Evolutionary conservation across 495 filamentous ascomycete genomes (phyloP), one percentile per base, ranked within the genome.

Genomic region (Trypethelium eluteriae): DNA sequence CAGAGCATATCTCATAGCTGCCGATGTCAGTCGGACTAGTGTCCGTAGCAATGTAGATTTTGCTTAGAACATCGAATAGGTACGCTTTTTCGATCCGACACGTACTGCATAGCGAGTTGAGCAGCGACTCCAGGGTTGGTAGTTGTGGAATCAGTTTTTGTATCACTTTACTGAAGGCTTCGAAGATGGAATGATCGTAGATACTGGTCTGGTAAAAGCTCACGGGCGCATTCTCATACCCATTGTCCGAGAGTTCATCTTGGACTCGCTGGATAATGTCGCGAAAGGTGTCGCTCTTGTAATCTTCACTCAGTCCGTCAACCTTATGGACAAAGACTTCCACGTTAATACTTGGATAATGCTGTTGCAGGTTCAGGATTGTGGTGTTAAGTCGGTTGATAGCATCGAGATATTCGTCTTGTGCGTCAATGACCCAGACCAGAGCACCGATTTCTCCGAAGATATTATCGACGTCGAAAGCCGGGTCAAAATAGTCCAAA

Each of bases 321-420:
- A 96, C 92, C 72, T 98, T 98, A 80, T 98, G 95, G 69, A 98
- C 95, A 77, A 98, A 97, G 39, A 98, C 93, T 69, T 96, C 91
- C 64, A 98, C 89, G 76, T 96, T 96, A 78, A 97, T 92, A 71
- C 87, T 87, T 0, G 93, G 92, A 72, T 96, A 95, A 65, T 83
- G 85, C 64, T 90, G 84, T 74, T 96, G 91, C 2, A 98, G 86
- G 63, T 90, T 87, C 63, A 97, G 76, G 71, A 97, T 93, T 16
- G 91, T 94, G 53, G 82, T 80, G 77, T 93, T 95, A 12, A 98
- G 83, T n/a, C 89, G 86, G 47, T 85, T 83, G 64, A 98, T 88
- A 38, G 92, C 88, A 74, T 96, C 90, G 49, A 96, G 83, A 73
- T 97, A 98, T 69, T 98, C 94, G 72, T 98, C 94, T 74, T 98